phyloP scores from a whole-genome alignment of 139 green algal species.

The Tetratostichococcus sp. region DNA sequence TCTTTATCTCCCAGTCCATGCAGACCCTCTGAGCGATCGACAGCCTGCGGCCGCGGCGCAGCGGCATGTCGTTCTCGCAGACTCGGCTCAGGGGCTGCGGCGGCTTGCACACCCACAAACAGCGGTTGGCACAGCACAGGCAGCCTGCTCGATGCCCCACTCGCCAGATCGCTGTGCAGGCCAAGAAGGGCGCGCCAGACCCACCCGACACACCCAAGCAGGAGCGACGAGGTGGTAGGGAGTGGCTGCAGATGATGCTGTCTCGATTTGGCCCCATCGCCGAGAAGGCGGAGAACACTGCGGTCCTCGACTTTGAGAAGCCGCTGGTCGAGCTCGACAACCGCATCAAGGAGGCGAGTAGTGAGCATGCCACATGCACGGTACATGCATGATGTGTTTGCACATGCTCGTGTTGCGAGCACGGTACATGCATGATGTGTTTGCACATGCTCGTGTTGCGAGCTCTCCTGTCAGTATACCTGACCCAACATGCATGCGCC shows the following conservation, averaged over 20 bases:
- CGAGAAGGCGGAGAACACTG: slow-evolving; percentile 61
- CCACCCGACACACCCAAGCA: slow-evolving; percentile 45
- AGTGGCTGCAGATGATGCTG: slow-evolving; percentile 50
- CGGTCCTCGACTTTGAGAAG: slow-evolving; percentile 93
- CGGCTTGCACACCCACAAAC: background rate
- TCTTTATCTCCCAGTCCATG: background rate
- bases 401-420: no score
- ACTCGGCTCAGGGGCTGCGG: no score
- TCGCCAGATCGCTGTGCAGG: slow-evolving; percentile 7
- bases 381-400: background rate
- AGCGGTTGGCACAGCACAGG: background rate
- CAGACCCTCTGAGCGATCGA: background rate
- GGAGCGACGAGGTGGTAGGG: slow-evolving; percentile 20
- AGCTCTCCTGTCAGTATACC: no score
- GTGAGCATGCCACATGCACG: background rate
- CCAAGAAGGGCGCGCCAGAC: slow-evolving; percentile 12
- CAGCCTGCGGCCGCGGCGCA: no score
- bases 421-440: no score
- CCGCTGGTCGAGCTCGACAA: slow-evolving; percentile 94
- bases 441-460: no score
- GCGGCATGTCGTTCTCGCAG: background rate
- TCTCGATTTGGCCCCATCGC: slow-evolving; percentile 70
- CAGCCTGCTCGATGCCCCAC: background rate
- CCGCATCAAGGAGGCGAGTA: slow-evolving; percentile 89
- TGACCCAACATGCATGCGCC: background rate